Base-by-base conservation (phyloP, 2,329 filamentous ascomycete species). In the Dactylellina sp. region DNA sequence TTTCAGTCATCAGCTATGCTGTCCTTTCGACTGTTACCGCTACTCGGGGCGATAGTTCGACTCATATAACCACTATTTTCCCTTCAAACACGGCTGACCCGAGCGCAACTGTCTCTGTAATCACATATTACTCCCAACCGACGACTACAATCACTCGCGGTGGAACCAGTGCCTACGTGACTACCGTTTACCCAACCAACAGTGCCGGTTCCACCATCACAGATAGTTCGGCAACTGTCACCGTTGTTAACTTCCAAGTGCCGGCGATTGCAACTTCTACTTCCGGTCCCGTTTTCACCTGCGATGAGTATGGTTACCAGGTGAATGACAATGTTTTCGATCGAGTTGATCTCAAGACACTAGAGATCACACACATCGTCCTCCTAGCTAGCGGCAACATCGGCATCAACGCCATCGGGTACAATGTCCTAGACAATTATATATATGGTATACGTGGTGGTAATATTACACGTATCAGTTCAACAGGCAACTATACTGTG, bases 341-440 rank as follows among this genome's bases (percentile, higher is more conserved):
- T 25, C 9, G 35, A 9, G 28, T 56, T 20, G 52, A 56, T 20
- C 25, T 42, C 25, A 4, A 4, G n/a, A 56, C 28, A 2, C 25
- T 25, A 9, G 14, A 56, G 16, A 22, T 14, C 20, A 56, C 52
- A 9, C 32, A 39, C 14, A 42, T 56, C 18, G 28, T 28, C 3
- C 18, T 25, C 25, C 28, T 20, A 9, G 25, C 25, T 16, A 37
- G 6, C 25, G 52, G 52, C 14, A 56, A 16, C 12, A 56, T 28
- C n/a, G 11, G 25, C 18, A 7, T 39, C 18, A 56, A 56, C 28
- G 28, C 52, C 1, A 56, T 56, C 2, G 52, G 52, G 22, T 56
- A 56, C 32, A 56, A 56, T 37, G 9, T 18, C 5, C 20, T 39
- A 18, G 52, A 56, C 28, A 39, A 56, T 18, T 56, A 56, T 16